Evolutionary conservation across 495 filamentous ascomycete genomes (phyloP).

Genomic region (Penicillium ochrochloron): DNA sequence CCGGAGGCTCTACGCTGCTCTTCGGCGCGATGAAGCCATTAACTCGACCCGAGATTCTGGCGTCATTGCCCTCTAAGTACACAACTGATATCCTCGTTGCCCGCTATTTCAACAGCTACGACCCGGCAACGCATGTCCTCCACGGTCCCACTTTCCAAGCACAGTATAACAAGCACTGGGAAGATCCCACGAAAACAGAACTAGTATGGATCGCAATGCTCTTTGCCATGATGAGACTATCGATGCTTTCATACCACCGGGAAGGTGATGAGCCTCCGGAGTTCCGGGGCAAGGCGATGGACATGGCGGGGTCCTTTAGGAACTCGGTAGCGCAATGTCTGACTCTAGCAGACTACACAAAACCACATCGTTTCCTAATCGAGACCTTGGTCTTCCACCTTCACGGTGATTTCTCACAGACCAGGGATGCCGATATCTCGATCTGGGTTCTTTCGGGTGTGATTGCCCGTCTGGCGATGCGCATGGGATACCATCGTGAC

Average conservation of each 20-base stretch:
- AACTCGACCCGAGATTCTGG: conserved; percentile 73
- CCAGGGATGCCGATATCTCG: conserved; percentile 78
- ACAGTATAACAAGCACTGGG: conserved; percentile 85
- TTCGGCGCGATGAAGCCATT: conserved; percentile 71
- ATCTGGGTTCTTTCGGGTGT: conserved; percentile 83
- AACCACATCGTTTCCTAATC: conserved; percentile 82
- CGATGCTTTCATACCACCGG: conserved; percentile 87
- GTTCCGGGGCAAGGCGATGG: conserved; percentile 68
- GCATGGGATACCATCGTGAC: conserved; percentile 96
- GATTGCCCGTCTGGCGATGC: conserved; percentile 83
- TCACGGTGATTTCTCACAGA: conserved; percentile 77
- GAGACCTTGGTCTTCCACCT: conserved; percentile 87
- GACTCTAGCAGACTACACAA: conserved; percentile 85
- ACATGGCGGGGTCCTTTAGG: conserved; percentile 80
- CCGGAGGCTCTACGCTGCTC: conserved; percentile 71
- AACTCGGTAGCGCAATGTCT: conserved; percentile 85
- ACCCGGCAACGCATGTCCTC: conserved; percentile 80
- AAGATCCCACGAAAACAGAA: conserved; percentile 75
- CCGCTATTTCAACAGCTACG: conserved; percentile 72
- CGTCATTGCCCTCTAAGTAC: conserved; percentile 77
- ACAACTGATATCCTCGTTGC: conserved; percentile 79
- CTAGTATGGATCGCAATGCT: conserved; percentile 90
- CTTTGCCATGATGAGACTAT: conserved; percentile 85
- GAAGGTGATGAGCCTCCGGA: conserved; percentile 92
- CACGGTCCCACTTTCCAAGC: conserved; percentile 86